A percentile compares a stretch with the other conserved stretches of the same genome.
Evolutionary conservation across 1,284 basidiomycete species (phyloP).

Genomic region (Anthracocystis walkeri): DNA sequence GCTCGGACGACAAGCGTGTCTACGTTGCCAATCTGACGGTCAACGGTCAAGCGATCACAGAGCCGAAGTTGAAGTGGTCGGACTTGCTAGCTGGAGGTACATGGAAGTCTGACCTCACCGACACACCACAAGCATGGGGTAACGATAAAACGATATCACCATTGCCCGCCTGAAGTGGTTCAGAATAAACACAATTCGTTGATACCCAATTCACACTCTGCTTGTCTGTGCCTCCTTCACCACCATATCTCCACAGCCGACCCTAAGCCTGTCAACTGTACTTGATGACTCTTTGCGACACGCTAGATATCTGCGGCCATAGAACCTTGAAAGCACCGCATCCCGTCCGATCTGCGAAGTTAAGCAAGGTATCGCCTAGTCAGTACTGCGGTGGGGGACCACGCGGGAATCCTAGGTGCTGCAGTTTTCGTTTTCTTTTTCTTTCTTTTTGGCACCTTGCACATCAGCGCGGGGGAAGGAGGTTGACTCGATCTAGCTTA

Average conservation of each 20-base stretch:
- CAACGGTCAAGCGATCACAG: conserved; percentile 19
- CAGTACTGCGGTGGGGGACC: conserved; percentile 87
- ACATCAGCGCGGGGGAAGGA: not conserved
- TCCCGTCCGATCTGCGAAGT: conserved; percentile 84
- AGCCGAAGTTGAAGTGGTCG: conserved; percentile 35
- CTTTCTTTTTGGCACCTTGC: too few relatives aligned
- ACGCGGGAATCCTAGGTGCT: conserved; percentile 84
- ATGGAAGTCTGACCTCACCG: conserved; percentile 35
- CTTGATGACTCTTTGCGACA: too few relatives aligned
- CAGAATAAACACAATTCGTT: conserved; percentile 74
- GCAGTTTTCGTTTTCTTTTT: conserved; percentile 73
- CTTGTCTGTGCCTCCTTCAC: not conserved
- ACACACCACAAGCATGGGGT: conserved; percentile 32
- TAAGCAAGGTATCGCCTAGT: conserved; percentile 82
- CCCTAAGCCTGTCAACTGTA: too few relatives aligned
- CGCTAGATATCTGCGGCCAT: conserved; percentile 58
- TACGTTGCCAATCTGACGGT: conserved; percentile 31
- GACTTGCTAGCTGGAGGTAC: conserved; percentile 38
- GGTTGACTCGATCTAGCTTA: not conserved
- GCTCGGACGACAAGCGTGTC: conserved; percentile 23
- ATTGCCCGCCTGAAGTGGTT: conserved; percentile 6
- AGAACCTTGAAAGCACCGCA: conserved; percentile 76
- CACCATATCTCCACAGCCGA: too few relatives aligned
- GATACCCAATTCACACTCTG: conserved; percentile 75
- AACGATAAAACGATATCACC: conserved; percentile 17